Percentiles rank a stretch among this genome's conserved stretches.
These are phyloP conservation scores for Carex scoparia DNA, from an alignment of 176 grass and related monocot species.

Conservation along the genomic window DNA sequence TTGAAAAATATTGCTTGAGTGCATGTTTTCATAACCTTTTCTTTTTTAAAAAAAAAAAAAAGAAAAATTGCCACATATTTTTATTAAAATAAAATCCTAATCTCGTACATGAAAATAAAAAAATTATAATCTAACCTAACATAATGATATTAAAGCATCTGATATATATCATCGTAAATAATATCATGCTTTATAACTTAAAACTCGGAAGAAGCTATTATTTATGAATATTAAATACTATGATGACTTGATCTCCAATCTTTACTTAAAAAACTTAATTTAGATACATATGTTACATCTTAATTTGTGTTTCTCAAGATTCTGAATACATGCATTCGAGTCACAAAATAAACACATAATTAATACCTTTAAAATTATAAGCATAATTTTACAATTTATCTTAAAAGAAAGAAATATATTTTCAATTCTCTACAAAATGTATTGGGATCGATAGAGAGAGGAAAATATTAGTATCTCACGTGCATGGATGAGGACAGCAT, in stretches of 20 bases:
- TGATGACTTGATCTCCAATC: too few relatives aligned
- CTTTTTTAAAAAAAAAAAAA: too few relatives aligned
- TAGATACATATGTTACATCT: background rate
- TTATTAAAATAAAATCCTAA: too few relatives aligned
- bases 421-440: background rate
- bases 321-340: background rate
- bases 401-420: background rate
- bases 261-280: too few relatives aligned
- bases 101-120: too few relatives aligned
- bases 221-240: too few relatives aligned
- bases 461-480: conserved; percentile 4
- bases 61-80: too few relatives aligned
- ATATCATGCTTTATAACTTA: too few relatives aligned
- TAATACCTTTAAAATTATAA: background rate
- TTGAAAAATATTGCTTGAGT: background rate
- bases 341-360: background rate
- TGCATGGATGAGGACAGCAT: conserved; percentile 26
- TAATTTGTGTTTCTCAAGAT: background rate
- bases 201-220: too few relatives aligned
- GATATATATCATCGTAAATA: too few relatives aligned
- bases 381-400: background rate
- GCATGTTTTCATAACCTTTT: background rate
- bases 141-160: too few relatives aligned
- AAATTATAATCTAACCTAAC: too few relatives aligned
- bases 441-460: background rate